A percentile compares a stretch with the other conserved stretches of the same genome.
These are phyloP conservation scores for Talaromyces proteolyticus DNA, from an alignment of 495 filamentous ascomycete species.

Conservation along the genomic window DNA sequence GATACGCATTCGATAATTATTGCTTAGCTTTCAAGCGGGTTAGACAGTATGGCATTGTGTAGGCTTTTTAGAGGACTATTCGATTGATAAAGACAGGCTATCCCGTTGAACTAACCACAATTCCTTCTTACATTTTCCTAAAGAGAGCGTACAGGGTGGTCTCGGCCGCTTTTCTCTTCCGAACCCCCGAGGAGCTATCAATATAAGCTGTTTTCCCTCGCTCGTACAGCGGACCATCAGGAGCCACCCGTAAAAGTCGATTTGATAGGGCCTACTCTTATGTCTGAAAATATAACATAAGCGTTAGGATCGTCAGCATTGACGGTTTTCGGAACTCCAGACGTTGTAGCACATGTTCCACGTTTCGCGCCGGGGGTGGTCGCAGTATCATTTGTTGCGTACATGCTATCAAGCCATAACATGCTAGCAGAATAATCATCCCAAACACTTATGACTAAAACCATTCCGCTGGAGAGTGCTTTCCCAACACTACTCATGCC, in stretches of 20 bases:
- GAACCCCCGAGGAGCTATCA: too few relatives aligned
- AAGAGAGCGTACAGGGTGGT: too few relatives aligned
- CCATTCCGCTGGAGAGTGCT: slow-evolving; percentile 55
- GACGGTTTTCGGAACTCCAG: slow-evolving; percentile 54
- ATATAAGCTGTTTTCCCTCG: too few relatives aligned
- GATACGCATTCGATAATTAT: too few relatives aligned
- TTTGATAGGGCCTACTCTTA: slow-evolving; percentile 62
- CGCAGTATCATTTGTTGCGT: slow-evolving; percentile 54
- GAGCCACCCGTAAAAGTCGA: slow-evolving; percentile 60
- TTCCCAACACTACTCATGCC: slow-evolving; percentile 53
- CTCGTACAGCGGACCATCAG: too few relatives aligned
- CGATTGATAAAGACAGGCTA: too few relatives aligned
- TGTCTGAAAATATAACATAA: slow-evolving; percentile 59
- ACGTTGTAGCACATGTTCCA: slow-evolving; percentile 58
- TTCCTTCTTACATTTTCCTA: too few relatives aligned
- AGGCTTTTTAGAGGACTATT: too few relatives aligned
- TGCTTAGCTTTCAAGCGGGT: too few relatives aligned
- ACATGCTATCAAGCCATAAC: slow-evolving; percentile 79
- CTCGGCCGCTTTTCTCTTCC: too few relatives aligned
- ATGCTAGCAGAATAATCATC: slow-evolving; percentile 72
- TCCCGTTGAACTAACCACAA: too few relatives aligned
- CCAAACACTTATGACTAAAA: slow-evolving; percentile 75
- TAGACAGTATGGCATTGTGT: too few relatives aligned
- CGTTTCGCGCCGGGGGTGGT: slow-evolving; percentile 60
- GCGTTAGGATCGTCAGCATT: slow-evolving; percentile 49